These are phyloP conservation scores for Linum usitatissimum DNA, from an alignment of 345 rosid genomes.

Conservation along the genomic window DNA sequence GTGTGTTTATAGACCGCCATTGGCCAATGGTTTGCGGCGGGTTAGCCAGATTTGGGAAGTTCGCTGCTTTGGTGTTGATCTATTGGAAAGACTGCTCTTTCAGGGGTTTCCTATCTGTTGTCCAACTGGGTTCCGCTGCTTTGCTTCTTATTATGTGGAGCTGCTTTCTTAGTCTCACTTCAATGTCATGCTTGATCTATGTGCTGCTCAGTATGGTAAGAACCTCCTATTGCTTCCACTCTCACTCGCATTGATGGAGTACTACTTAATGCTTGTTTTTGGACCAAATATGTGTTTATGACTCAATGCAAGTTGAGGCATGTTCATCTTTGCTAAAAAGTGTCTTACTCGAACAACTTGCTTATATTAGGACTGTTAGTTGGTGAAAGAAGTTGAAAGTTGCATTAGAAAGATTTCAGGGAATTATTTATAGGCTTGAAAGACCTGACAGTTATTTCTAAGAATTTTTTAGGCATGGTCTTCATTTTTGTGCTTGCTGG, in stretches of 20 bases:
- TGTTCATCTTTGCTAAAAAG: too few species aligned
- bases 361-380: background rate
- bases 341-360: background rate
- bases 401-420: background rate
- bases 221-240: background rate
- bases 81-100: conserved; percentile 62
- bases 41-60: conserved; percentile 35
- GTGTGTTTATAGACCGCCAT: conserved; percentile 53
- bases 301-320: background rate
- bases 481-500: background rate
- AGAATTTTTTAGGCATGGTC: background rate
- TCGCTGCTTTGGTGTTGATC: conserved; percentile 33
- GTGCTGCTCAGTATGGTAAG: conserved; percentile 83
- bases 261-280: background rate
- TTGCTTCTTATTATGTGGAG: conserved; percentile 95
- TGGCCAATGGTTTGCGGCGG: conserved; percentile 82
- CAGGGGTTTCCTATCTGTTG: conserved; percentile 58
- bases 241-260: background rate
- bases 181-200: conserved; percentile 73
- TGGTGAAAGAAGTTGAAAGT: background rate
- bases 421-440: background rate
- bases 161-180: conserved; percentile 91
- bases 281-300: background rate
- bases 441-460: background rate
- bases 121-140: conserved; percentile 73